Base-by-base conservation (phyloP, 768 basidiomycete genomes). In the Lactarius evosmus region DNA sequence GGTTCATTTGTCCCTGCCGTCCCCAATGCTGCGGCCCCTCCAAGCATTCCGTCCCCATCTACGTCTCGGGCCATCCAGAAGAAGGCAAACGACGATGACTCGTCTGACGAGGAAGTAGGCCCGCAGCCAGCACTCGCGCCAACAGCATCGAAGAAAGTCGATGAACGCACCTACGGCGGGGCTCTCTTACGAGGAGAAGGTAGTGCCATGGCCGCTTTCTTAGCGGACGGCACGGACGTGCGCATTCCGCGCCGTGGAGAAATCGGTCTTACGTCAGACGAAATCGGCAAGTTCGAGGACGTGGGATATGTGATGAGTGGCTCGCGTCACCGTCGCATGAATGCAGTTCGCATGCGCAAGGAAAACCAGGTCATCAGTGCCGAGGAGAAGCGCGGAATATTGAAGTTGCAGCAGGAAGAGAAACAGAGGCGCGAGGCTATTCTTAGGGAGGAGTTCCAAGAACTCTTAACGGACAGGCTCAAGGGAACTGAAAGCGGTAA, bases 331-430 rank as follows among this genome's bases (percentile, higher is more conserved):
- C 84, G 91, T 67, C 83, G 94, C 75, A 99, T 99, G 97, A 99
- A 98, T 69, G 96, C 97, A 0, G 96, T 99, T 50, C 91, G 97
- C 65, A 91, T 99, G 86, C 80, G 96, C 72, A 98, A 98, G 81
- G 97, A 99, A 80, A 98, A 99, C 78, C 97, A 99, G 77, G 95
- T 98, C 67, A 99, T 99, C 73, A 93, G 89, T 70, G 95, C 96
- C 1, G 97, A 98, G 77, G 97, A 99, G 82, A 98, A 98, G 82
- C 78, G 97, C 36, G 92, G 93, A 38, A 95, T 98, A 63, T 73
- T 98, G 73, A 96, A 97, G 77, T 71, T 98, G 75, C 96, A 98
- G 77, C 89, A 80, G 73, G 96, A 98, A 74, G 97, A 99, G 78
- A 85, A 90, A 74, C 87, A 89, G 75, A 86, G 95, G 77, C 83